phyloP scores from a whole-genome alignment of 1,284 basidiomycete genomes.

The Cryptococcus sp. region DNA sequence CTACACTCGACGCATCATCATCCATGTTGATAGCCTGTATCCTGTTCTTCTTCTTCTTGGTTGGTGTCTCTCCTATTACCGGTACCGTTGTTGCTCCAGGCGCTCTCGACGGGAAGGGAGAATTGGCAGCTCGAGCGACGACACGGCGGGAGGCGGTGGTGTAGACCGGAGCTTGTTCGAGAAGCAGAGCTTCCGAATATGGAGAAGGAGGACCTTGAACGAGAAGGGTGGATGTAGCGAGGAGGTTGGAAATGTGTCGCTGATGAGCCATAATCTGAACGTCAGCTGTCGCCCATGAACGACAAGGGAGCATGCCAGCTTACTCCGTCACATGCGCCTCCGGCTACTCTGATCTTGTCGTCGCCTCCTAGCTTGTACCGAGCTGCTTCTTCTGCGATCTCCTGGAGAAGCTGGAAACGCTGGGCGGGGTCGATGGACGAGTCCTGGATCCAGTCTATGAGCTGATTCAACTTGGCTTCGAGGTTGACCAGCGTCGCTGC shows the following conservation, averaged over 20 bases:
- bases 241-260: slow-evolving; percentile 55
- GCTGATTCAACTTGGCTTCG: slow-evolving; percentile 65
- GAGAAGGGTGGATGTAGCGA: slow-evolving; percentile 47
- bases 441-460: slow-evolving; percentile 69
- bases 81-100: slow-evolving; percentile 2
- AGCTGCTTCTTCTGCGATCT: slow-evolving; percentile 88
- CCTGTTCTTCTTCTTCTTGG: slow-evolving; percentile 41
- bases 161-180: slow-evolving; percentile 57
- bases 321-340: slow-evolving; percentile 81
- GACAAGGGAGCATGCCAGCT: neutral
- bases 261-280: slow-evolving; percentile 62
- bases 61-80: slow-evolving; percentile 26
- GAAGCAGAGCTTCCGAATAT: slow-evolving; percentile 59
- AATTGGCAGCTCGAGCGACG: slow-evolving; percentile 33
- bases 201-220: slow-evolving; percentile 48
- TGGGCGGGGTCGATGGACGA: slow-evolving; percentile 63
- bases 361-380: slow-evolving; percentile 92
- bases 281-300: neutral
- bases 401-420: slow-evolving; percentile 77
- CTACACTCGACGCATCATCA: slow-evolving; percentile 39
- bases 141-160: slow-evolving; percentile 26
- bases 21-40: slow-evolving; percentile 34
- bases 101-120: slow-evolving; percentile 20
- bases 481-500: slow-evolving; percentile 68
- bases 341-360: slow-evolving; percentile 97